These are phyloP conservation scores for Neurospora sp. DNA, from an alignment of 495 filamentous ascomycete species.

Conservation along the genomic window DNA sequence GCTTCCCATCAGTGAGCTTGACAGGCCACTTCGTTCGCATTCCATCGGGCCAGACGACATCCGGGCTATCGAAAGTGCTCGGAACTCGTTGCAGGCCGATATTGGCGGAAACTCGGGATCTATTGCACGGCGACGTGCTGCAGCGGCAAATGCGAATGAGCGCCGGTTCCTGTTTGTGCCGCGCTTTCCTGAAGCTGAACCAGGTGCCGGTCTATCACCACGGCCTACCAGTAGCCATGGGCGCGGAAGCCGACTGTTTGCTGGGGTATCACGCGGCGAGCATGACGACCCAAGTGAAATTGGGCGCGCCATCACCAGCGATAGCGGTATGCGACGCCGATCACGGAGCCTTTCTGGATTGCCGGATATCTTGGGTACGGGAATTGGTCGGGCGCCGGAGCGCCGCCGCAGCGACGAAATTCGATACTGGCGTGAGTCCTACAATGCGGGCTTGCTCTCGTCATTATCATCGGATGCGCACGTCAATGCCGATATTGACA, in stretches of 20 bases:
- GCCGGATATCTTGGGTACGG: slow-evolving; percentile 21
- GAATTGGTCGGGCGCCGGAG: slow-evolving; percentile 7
- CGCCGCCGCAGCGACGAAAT: slow-evolving; percentile 48
- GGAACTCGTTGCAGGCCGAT: slow-evolving; percentile 38
- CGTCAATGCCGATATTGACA: slow-evolving; percentile 29
- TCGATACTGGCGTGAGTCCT: slow-evolving; percentile 47
- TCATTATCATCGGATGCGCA: slow-evolving; percentile 36
- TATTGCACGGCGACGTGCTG: slow-evolving; percentile 13
- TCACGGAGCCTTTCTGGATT: slow-evolving; percentile 45
- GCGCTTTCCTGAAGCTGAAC: slow-evolving; percentile 20
- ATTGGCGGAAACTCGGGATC: neutral
- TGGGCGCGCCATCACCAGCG: slow-evolving; percentile 43
- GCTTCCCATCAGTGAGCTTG: slow-evolving; percentile 42
- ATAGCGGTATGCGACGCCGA: slow-evolving; percentile 34
- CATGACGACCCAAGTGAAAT: slow-evolving; percentile 35
- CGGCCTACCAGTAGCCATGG: slow-evolving; percentile 44
- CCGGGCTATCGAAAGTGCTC: slow-evolving; percentile 33
- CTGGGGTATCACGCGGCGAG: slow-evolving; percentile 4
- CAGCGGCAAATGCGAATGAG: slow-evolving; percentile 28
- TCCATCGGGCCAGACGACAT: slow-evolving; percentile 41
- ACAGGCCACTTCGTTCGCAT: slow-evolving; percentile 42
- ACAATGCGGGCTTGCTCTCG: slow-evolving; percentile 35
- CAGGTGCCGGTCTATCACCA: slow-evolving; percentile 41
- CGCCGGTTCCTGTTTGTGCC: slow-evolving; percentile 23
- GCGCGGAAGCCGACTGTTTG: slow-evolving; percentile 22